A percentile compares a stretch with the other conserved stretches of the same genome.
Conservation (phyloP, 2,329 filamentous ascomycete species). For the Elsinoe arachidis region DNA sequence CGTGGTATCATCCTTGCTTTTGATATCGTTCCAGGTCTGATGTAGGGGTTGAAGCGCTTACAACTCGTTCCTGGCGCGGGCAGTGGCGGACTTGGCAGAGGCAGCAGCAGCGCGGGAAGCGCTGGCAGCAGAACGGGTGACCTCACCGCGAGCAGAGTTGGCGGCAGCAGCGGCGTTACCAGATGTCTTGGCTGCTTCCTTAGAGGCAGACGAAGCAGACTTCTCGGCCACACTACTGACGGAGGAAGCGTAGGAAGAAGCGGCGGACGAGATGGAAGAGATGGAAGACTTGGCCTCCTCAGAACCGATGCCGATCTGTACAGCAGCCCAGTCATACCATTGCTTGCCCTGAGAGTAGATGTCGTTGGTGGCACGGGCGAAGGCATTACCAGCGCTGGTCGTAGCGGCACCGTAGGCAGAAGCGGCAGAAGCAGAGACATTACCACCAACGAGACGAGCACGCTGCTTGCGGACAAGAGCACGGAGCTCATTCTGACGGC, state of each 20-base stretch:
- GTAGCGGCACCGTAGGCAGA: conserved; percentile 38
- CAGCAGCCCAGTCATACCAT: conserved; percentile 37
- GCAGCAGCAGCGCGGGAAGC: conserved; percentile 16
- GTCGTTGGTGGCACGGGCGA: conserved; percentile 64
- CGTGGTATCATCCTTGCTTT: conserved; percentile 12
- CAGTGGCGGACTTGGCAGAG: conserved; percentile 26
- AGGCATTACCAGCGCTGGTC: conserved; percentile 60
- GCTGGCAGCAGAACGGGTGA: conserved; percentile 25
- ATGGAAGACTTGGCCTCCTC: conserved; percentile 29
- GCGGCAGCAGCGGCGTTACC: conserved; percentile 27
- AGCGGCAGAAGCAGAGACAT: conserved; percentile 32
- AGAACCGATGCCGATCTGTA: conserved; percentile 38
- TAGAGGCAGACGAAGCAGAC: conserved; percentile 23
- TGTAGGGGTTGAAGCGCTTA: conserved; percentile 23
- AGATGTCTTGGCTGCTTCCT: conserved; percentile 16
- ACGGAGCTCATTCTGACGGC: conserved; percentile 78
- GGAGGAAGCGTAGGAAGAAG: conserved; percentile 19
- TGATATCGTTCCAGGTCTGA: neutral
- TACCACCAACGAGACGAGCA: conserved; percentile 59
- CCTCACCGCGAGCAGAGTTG: conserved; percentile 19
- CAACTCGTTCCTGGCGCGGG: conserved; percentile 38
- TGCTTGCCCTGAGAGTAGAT: conserved; percentile 31
- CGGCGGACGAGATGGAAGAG: conserved; percentile 26
- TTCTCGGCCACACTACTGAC: conserved; percentile 16
- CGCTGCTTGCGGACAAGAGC: conserved; percentile 85